Percentiles rank a stretch among this genome's conserved stretches.
Evolutionary conservation across 106 monocot genomes (phyloP).

Genomic region (Posidonia australis): DNA sequence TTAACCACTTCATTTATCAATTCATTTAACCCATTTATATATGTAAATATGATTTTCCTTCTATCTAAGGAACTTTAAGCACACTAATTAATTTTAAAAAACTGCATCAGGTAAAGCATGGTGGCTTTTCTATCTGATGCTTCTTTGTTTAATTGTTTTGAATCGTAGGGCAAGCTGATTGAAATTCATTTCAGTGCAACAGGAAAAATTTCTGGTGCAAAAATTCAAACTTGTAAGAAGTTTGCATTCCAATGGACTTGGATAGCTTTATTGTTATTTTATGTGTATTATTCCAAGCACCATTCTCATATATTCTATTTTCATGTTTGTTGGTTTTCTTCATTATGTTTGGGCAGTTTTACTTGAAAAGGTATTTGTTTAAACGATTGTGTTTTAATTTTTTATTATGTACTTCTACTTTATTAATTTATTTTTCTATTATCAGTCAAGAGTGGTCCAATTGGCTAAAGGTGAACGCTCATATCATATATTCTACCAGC

Average conservation of each 20-base stretch:
- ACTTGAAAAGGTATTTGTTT: conserved; percentile 84
- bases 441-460: conserved; percentile 97
- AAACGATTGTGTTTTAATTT: neutral
- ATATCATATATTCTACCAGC: conserved; percentile 99
- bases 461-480: conserved; percentile 85
- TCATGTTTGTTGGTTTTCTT: conserved; percentile 8
- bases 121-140: neutral
- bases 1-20: no score
- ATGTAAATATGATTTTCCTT: no score
- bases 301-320: conserved; percentile 7
- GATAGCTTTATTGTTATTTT: neutral
- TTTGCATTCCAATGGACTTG: neutral
- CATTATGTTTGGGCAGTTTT: conserved; percentile 42
- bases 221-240: conserved; percentile 89
- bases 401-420: neutral
- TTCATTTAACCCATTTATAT: no score
- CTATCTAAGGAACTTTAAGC: no score
- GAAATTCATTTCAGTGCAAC: conserved; percentile 88
- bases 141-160: conserved; percentile 4
- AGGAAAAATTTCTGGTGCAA: conserved; percentile 96
- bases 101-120: neutral
- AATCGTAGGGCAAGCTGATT: conserved; percentile 85
- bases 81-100: no score
- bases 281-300: conserved; percentile 1
- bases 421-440: conserved; percentile 10